Evolutionary conservation across 352 stramenopile genomes (phyloP).

Genomic region (Phytophthora rubi): DNA sequence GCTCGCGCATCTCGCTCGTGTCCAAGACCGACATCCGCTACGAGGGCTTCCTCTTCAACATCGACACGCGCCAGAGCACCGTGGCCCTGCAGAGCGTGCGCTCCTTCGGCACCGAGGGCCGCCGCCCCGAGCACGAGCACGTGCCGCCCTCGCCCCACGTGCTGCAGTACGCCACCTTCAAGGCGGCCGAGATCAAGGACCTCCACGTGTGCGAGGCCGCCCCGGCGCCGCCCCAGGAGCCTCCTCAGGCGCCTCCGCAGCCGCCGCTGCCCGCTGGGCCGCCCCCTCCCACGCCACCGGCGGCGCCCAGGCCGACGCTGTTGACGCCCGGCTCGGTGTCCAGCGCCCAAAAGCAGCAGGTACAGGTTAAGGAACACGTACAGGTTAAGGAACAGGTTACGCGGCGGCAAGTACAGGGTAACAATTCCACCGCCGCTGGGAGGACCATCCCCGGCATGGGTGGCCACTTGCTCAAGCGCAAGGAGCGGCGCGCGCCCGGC

Average conservation of each 20-base stretch:
- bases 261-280: slow-evolving; percentile 34
- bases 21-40: slow-evolving; percentile 91
- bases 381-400: slow-evolving; percentile 10
- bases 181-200: slow-evolving; percentile 87
- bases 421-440: no score
- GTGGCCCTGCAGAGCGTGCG: slow-evolving; percentile 82
- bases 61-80: slow-evolving; percentile 85
- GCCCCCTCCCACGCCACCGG: slow-evolving; percentile 5
- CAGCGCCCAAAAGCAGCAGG: slow-evolving; percentile 37
- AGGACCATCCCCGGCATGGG: slow-evolving; percentile 86
- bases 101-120: slow-evolving; percentile 85
- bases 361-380: slow-evolving; percentile 3
- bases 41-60: slow-evolving; percentile 88
- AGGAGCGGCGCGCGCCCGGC: slow-evolving; percentile 68
- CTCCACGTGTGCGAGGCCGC: slow-evolving; percentile 84
- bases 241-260: slow-evolving; percentile 11
- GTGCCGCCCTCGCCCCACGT: slow-evolving; percentile 79
- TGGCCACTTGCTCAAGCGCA: slow-evolving; percentile 78
- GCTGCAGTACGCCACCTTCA: slow-evolving; percentile 84
- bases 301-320: slow-evolving; percentile 44
- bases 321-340: slow-evolving; percentile 60
- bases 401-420: no score
- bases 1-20: slow-evolving; percentile 82
- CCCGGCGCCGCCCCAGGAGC: slow-evolving; percentile 26
- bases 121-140: slow-evolving; percentile 77